Evolutionary conservation across 1,139 yeast species (phyloP).

Genomic region (Magnusiomyces tetraspermus): DNA sequence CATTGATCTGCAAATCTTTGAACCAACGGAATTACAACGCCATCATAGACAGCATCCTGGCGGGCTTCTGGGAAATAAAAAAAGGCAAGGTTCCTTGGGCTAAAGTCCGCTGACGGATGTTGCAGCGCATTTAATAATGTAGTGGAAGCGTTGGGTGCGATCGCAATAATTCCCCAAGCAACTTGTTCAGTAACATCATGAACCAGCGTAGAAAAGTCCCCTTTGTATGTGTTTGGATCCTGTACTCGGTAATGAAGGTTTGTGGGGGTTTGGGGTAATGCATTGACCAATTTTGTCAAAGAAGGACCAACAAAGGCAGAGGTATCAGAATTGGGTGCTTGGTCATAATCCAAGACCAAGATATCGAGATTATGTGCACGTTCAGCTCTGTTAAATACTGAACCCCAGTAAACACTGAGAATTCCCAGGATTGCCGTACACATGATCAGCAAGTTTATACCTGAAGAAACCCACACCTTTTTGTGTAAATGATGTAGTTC

Average conservation of each 20-base stretch:
- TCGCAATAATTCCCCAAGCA: slow-evolving; percentile 20
- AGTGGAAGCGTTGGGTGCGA: slow-evolving; percentile 20
- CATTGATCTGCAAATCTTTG: neutral
- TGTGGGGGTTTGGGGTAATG: slow-evolving; percentile 30
- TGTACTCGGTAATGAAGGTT: slow-evolving; percentile 10
- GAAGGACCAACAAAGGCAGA: slow-evolving; percentile 13
- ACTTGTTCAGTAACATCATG: slow-evolving; percentile 13
- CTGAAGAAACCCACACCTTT: neutral
- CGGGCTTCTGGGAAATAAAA: slow-evolving; percentile 10
- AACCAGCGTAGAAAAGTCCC: slow-evolving; percentile 5
- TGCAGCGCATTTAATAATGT: slow-evolving; percentile 10
- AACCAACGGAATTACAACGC: slow-evolving; percentile 13
- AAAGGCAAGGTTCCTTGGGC: neutral
- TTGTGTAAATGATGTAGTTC: neutral
- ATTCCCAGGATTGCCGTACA: slow-evolving; percentile 21
- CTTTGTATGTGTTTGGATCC: slow-evolving; percentile 9
- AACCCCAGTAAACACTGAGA: slow-evolving; percentile 54
- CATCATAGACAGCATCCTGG: neutral
- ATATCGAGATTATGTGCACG: slow-evolving; percentile 38
- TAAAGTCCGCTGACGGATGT: neutral
- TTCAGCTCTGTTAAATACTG: slow-evolving; percentile 38
- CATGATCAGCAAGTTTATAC: slow-evolving; percentile 7
- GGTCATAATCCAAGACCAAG: slow-evolving; percentile 43
- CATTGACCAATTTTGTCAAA: slow-evolving; percentile 63
- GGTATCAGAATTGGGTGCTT: slow-evolving; percentile 11